Evolutionary conservation across 345 rosid species (phyloP).

Genomic region (Eucalyptus tenuipes): DNA sequence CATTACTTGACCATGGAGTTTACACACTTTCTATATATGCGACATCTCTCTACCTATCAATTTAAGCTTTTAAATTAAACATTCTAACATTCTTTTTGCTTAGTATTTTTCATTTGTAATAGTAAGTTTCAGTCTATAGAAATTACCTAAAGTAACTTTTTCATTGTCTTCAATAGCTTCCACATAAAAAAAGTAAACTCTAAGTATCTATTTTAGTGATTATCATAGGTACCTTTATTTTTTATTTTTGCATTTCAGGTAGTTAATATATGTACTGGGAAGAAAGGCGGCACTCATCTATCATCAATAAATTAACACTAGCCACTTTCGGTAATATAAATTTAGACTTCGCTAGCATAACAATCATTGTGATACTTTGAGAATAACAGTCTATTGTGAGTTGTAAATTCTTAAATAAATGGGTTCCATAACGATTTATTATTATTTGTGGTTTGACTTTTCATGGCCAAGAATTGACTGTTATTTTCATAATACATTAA

Average conservation of each 20-base stretch:
- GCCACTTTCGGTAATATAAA: not conserved
- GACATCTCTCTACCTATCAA: not conserved
- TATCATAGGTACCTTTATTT: not conserved
- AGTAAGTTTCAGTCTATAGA: not conserved
- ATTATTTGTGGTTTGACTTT: too few relatives aligned
- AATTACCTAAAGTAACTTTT: not conserved
- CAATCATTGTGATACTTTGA: accelerated
- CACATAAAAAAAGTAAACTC: not conserved
- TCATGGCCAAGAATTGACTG: accelerated
- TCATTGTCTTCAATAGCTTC: not conserved
- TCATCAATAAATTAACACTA: not conserved
- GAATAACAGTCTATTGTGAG: too few relatives aligned
- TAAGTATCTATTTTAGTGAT: not conserved
- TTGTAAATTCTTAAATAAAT: too few relatives aligned
- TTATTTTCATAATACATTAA: too few relatives aligned
- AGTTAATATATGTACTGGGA: not conserved
- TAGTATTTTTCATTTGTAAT: not conserved
- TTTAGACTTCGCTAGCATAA: too few relatives aligned
- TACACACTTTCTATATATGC: too few relatives aligned
- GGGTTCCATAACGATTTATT: accelerated
- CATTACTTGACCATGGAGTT: not conserved
- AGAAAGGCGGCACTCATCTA: not conserved
- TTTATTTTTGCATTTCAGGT: not conserved
- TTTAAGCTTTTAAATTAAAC: not conserved
- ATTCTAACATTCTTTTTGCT: not conserved